Conservation (phyloP, 352 stramenopile species). For the Pythium chondricola region DNA sequence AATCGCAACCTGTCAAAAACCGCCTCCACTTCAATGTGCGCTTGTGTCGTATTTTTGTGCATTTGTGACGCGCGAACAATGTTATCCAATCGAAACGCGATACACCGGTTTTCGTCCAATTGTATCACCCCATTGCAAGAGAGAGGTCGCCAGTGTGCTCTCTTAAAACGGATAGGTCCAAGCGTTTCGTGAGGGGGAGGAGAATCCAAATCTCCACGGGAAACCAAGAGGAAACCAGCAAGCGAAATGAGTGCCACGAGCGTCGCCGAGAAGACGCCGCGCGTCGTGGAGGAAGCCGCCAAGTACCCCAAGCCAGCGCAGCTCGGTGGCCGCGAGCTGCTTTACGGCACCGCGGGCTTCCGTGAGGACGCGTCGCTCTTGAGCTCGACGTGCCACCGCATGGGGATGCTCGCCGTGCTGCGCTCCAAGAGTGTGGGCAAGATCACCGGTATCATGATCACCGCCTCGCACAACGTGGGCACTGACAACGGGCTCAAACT, state of each 20-base stretch:
- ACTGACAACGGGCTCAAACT: slow-evolving; percentile 94
- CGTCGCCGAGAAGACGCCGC: slow-evolving; percentile 72
- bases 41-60: too few species aligned
- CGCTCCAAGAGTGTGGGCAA: slow-evolving; percentile 74
- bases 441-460: slow-evolving; percentile 93
- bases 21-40: too few species aligned
- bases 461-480: slow-evolving; percentile 90
- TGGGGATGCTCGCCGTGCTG: slow-evolving; percentile 86
- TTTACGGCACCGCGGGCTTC: slow-evolving; percentile 96
- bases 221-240: background rate
- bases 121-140: too few species aligned
- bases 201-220: background rate
- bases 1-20: too few species aligned
- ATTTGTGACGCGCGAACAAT: too few species aligned
- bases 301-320: slow-evolving; percentile 58
- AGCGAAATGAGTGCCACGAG: slow-evolving; percentile 34
- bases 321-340: slow-evolving; percentile 38
- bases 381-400: slow-evolving; percentile 87
- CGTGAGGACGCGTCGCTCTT: slow-evolving; percentile 88
- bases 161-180: too few species aligned
- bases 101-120: too few species aligned
- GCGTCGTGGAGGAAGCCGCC: slow-evolving; percentile 66
- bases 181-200: too few species aligned
- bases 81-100: too few species aligned
- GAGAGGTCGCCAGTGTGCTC: too few species aligned